Evolutionary conservation across 2,329 filamentous ascomycete species (phyloP).

Genomic region (Huntiella omanensis): DNA sequence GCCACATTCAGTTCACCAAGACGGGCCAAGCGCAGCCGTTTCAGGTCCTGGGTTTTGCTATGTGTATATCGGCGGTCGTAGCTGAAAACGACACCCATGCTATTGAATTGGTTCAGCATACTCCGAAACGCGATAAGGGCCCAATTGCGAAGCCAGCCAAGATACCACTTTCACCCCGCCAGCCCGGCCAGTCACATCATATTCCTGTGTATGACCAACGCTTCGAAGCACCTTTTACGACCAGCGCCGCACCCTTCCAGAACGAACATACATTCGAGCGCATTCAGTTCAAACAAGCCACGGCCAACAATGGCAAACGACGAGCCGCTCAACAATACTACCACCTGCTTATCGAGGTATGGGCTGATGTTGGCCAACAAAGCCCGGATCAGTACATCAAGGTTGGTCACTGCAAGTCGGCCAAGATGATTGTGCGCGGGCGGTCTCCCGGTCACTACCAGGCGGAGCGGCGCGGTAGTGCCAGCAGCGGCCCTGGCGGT

Average conservation of each 20-base stretch:
- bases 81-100: slow-evolving; percentile 56
- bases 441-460: slow-evolving; percentile 68
- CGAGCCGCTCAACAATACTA: slow-evolving; percentile 85
- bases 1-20: slow-evolving; percentile 32
- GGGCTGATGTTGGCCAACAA: slow-evolving; percentile 42
- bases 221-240: slow-evolving; percentile 13
- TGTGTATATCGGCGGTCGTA: slow-evolving; percentile 69
- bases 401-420: slow-evolving; percentile 53
- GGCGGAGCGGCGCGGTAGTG: slow-evolving; percentile 47
- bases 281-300: slow-evolving; percentile 87
- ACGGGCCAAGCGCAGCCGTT: slow-evolving; percentile 35
- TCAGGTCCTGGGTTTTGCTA: slow-evolving; percentile 55
- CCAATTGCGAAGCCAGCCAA: slow-evolving; percentile 57
- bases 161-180: slow-evolving; percentile 47
- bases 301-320: slow-evolving; percentile 82
- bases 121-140: slow-evolving; percentile 77
- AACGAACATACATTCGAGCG: slow-evolving; percentile 57
- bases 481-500: slow-evolving; percentile 48
- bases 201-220: slow-evolving; percentile 23
- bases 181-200: slow-evolving; percentile 31
- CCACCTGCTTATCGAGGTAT: slow-evolving; percentile 73
- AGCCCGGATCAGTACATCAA: slow-evolving; percentile 41
- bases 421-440: slow-evolving; percentile 73
- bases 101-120: slow-evolving; percentile 78
- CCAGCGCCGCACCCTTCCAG: slow-evolving; percentile 18